Conservation (phyloP, 352 stramenopile genomes). For the Aphanomyces stellatus region DNA sequence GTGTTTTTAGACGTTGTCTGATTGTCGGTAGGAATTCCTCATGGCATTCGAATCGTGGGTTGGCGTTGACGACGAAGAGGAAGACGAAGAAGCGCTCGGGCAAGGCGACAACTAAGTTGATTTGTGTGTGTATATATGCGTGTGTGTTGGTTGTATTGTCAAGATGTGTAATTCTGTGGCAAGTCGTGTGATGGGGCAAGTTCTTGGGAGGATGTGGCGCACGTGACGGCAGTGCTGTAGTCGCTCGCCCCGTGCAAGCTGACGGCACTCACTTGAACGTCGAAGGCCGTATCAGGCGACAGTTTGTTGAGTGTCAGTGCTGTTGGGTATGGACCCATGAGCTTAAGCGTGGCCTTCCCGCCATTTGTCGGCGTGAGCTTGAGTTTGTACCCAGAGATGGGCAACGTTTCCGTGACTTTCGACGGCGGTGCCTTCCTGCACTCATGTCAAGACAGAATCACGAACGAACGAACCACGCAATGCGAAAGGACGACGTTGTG, state of each 20-base stretch:
- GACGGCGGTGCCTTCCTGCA: constrained; percentile 27
- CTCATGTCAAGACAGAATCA: no score
- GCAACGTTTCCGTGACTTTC: constrained; percentile 38
- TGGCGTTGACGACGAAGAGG: constrained; percentile 64
- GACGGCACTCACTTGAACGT: constrained; percentile 36
- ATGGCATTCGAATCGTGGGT: constrained; percentile 84
- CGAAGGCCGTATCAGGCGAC: constrained; percentile 33
- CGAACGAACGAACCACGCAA: constrained; percentile 35
- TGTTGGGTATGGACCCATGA: constrained; percentile 29
- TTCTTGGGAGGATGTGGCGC: not conserved
- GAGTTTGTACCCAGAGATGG: constrained; percentile 61
- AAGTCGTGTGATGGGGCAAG: not conserved
- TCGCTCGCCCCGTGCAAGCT: constrained; percentile 50
- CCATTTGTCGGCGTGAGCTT: constrained; percentile 20
- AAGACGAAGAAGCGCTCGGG: no score
- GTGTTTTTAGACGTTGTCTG: not conserved
- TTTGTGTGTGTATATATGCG: not conserved
- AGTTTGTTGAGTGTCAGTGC: constrained; percentile 29
- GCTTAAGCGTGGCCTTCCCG: constrained; percentile 12
- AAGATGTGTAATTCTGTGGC: not conserved
- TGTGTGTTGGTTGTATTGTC: no score
- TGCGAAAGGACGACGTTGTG: constrained; percentile 23
- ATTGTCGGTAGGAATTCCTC: constrained; percentile 51
- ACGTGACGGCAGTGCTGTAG: constrained; percentile 25
- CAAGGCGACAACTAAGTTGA: not conserved